Evolutionary conservation across 306 rosid species (phyloP), one percentile per base, ranked within the genome.

Genomic region (Cucumis cinereus): DNA sequence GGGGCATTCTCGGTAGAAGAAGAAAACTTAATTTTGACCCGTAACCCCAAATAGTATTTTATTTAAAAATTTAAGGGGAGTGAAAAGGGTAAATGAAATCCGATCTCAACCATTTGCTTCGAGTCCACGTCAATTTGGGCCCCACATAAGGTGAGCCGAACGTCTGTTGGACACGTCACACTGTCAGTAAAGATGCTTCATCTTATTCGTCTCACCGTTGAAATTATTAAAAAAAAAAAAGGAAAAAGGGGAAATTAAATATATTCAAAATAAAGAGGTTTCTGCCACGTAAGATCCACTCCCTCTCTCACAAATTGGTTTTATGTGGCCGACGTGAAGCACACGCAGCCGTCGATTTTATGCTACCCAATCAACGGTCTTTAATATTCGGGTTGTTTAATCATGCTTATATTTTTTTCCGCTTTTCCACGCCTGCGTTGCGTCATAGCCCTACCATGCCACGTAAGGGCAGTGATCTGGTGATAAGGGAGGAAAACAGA

Each of bases 281-380:
- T 64, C 86, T 71, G 77, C 90, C 88, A 83, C 89, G 81, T 86
- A 86, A 80, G 81, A 80, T 33, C 81, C 41, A 71, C 75, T 26
- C 43, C 69, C 54, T 82, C 66, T 64, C 45, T 85, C 76, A 30
- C 79, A 33, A 57, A 81, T 80, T 79, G 0, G 70, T 58, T 30
- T 30, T 74, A 78, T 19, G 26, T 7, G 47, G 38, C 81, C 60
- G 35, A 84, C 87, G 83, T 50, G 68, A 62, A 61, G 22, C 19
- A 23, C 78, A 86, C 77, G 24, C 74, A 22, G 41, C 87, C 86
- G 90, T 88, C 77, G 24, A 68, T 70, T 19, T 71, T 49, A 7
- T 5, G 41, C 68, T 26, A 57, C 6, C 38, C 6, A 50, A 86
- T 84, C 81, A 63, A 86, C 87, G 90, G 87, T 61, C 77, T 56